Percentiles rank a stretch among this genome's conserved stretches.
Conservation (phyloP, 352 stramenopile genomes). For the Peronospora destructor region DNA sequence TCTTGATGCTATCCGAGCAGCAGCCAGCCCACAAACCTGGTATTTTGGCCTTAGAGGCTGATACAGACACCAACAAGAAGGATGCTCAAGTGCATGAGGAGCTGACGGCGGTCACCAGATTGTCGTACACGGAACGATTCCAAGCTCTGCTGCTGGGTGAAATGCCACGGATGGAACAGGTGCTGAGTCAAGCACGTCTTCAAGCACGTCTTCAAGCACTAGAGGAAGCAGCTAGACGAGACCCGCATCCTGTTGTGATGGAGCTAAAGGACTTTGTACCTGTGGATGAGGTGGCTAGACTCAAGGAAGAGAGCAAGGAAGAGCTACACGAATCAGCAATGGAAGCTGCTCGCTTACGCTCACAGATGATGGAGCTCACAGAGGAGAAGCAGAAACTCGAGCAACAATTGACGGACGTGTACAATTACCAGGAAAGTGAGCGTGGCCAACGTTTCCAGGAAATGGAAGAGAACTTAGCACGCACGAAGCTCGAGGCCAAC, state of each 20-base stretch:
- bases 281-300: conserved; percentile 41
- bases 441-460: conserved; percentile 47
- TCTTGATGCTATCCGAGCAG: conserved; percentile 48
- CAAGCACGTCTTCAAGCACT: conserved; percentile 19
- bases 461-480: conserved; percentile 57
- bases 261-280: conserved; percentile 65
- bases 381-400: conserved; percentile 53
- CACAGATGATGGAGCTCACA: conserved; percentile 35
- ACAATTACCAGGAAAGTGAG: conserved; percentile 67
- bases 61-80: not conserved
- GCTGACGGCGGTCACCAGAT: conserved; percentile 9
- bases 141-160: conserved; percentile 44
- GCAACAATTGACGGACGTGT: conserved; percentile 55
- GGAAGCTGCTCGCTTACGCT: conserved; percentile 26
- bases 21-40: conserved; percentile 11
- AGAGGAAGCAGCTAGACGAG: conserved; percentile 15
- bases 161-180: conserved; percentile 34
- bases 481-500: conserved; percentile 45
- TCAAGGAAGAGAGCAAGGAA: conserved; percentile 43
- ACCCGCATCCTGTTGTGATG: conserved; percentile 34
- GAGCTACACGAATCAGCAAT: conserved; percentile 27
- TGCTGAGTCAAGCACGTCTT: conserved; percentile 27
- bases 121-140: conserved; percentile 53
- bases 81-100: not conserved
- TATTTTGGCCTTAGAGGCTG: conserved; percentile 28